Conservation (phyloP, 2,329 filamentous ascomycete species). For the Salinomyces thailandicus region DNA sequence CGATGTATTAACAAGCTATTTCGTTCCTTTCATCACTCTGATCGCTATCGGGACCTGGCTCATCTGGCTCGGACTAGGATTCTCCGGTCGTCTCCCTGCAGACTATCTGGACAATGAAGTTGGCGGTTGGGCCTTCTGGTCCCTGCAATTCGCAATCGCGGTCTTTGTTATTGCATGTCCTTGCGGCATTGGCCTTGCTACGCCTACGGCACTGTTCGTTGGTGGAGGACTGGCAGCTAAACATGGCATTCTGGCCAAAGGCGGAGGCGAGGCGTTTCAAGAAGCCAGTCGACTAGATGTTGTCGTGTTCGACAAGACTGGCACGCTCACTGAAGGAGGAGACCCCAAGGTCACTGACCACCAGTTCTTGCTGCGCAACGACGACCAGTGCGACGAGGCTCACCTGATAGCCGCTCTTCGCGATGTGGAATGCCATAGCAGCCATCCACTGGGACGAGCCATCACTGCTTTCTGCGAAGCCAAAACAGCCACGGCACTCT, state of each 20-base stretch:
- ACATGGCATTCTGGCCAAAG: constrained; percentile 70
- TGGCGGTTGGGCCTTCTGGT: constrained; percentile 62
- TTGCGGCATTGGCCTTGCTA: constrained; percentile 74
- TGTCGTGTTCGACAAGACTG: constrained; percentile 67
- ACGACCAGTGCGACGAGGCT: constrained; percentile 6
- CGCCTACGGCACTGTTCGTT: constrained; percentile 74
- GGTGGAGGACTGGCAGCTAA: constrained; percentile 70
- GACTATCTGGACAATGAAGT: constrained; percentile 44
- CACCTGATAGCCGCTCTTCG: constrained; percentile 47
- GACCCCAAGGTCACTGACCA: constrained; percentile 58
- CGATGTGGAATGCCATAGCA: constrained; percentile 59
- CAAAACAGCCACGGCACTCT: constrained; percentile 19
- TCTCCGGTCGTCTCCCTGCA: constrained; percentile 46
- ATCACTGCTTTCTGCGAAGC: constrained; percentile 51
- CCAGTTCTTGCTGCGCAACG: constrained; percentile 22
- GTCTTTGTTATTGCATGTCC: constrained; percentile 83
- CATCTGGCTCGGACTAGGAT: constrained; percentile 57
- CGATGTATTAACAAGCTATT: constrained; percentile 62
- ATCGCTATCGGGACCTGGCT: constrained; percentile 62
- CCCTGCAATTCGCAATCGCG: constrained; percentile 72
- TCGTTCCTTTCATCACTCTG: constrained; percentile 61
- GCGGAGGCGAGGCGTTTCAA: constrained; percentile 76
- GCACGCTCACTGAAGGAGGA: constrained; percentile 64
- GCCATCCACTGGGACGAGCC: constrained; percentile 64
- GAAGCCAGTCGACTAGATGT: constrained; percentile 63